Evolutionary conservation across 106 monocot genomes (phyloP).

Genomic region (Platanthera zijinensis): DNA sequence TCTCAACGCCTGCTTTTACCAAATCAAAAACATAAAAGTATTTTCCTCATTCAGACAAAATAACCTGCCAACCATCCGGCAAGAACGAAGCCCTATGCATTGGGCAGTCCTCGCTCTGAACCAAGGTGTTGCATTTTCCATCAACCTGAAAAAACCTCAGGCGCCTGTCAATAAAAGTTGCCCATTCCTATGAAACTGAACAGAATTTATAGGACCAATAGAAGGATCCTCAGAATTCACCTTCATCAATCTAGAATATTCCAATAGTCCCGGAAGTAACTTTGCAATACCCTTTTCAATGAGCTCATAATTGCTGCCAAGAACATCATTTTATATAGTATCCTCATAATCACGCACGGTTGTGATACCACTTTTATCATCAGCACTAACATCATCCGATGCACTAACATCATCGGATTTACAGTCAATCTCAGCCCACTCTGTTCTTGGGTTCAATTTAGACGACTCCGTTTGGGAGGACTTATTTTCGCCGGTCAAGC

Average conservation of each 20-base stretch:
- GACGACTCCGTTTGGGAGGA: too few species aligned
- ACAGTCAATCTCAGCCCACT: slow-evolving; percentile 46
- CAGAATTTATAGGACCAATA: slow-evolving; percentile 58
- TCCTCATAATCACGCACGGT: slow-evolving; percentile 22
- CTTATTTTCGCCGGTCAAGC: too few species aligned
- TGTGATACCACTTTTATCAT: slow-evolving; percentile 36
- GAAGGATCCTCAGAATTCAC: slow-evolving; percentile 63
- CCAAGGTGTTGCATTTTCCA: too few species aligned
- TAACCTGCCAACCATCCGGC: slow-evolving; percentile 82
- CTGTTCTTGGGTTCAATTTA: slow-evolving; percentile 65
- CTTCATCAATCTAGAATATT: slow-evolving; percentile 66
- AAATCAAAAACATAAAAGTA: slow-evolving; percentile 87
- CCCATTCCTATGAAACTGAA: slow-evolving; percentile 83
- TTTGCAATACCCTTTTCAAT: slow-evolving; percentile 33
- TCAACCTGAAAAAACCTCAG: slow-evolving; percentile 82
- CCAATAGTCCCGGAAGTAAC: slow-evolving; percentile 66
- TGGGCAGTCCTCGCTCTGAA: slow-evolving; percentile 80
- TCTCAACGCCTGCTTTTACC: slow-evolving; percentile 56
- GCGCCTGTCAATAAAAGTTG: slow-evolving; percentile 59
- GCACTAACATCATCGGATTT: background rate
- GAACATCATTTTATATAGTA: slow-evolving; percentile 23
- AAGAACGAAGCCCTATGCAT: slow-evolving; percentile 68
- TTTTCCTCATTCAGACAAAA: slow-evolving; percentile 62
- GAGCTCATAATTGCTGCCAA: slow-evolving; percentile 52
- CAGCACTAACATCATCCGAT: slow-evolving; percentile 36